Conservation (phyloP, 176 grass and related monocot species). For the Tuctoria greenei region DNA sequence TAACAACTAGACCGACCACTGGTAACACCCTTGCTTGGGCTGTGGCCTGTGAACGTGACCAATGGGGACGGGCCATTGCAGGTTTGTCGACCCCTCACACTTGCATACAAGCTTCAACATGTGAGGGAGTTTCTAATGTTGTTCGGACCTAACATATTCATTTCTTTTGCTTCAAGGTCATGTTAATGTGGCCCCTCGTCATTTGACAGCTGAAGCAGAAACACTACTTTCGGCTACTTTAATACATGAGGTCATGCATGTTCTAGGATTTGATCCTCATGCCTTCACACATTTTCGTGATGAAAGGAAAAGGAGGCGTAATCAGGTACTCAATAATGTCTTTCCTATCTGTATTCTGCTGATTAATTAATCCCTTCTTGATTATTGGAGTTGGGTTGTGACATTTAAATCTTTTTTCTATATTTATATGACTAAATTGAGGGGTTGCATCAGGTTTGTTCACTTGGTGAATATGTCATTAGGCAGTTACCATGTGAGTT, state of each 20-base stretch:
- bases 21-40: slow-evolving; percentile 99
- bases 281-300: slow-evolving; percentile 98
- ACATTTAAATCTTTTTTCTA: slow-evolving; percentile 6
- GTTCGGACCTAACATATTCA: neutral
- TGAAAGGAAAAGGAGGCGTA: slow-evolving; percentile 88
- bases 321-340: slow-evolving; percentile 49
- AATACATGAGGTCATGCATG: slow-evolving; percentile 99
- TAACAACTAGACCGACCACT: slow-evolving; percentile 97
- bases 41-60: slow-evolving; percentile 96
- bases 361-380: slow-evolving; percentile 3
- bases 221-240: slow-evolving; percentile 94
- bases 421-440: slow-evolving; percentile 8
- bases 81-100: slow-evolving; percentile 42
- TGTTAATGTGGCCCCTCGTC: slow-evolving; percentile 96
- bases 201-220: slow-evolving; percentile 98
- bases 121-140: neutral
- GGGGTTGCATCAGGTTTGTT: neutral
- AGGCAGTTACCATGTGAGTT: slow-evolving; percentile 3
- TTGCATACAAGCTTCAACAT: neutral
- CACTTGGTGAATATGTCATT: neutral
- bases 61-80: slow-evolving; percentile 99
- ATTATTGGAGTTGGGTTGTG: neutral
- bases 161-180: slow-evolving; percentile 55
- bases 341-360: slow-evolving; percentile 11
- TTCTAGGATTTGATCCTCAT: slow-evolving; percentile 99